phyloP scores from a whole-genome alignment of 2,329 filamentous ascomycete genomes.

The Pseudocercospora macadamiae region DNA sequence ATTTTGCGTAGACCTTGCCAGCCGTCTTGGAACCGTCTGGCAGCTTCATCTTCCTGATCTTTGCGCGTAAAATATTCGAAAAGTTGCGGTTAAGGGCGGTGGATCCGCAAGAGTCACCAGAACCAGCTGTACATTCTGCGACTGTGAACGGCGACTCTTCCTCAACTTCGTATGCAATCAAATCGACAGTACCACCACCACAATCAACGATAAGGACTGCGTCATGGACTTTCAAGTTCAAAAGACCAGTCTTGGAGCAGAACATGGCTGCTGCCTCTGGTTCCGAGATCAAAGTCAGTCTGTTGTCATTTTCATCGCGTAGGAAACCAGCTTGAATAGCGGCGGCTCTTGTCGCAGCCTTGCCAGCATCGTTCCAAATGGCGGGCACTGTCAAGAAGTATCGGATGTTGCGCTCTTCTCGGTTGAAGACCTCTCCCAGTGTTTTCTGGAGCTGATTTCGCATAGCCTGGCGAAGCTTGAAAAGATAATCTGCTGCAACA shows the following conservation, averaged over 20 bases:
- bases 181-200: constrained; percentile 95
- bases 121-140: constrained; percentile 94
- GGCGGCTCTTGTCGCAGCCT: constrained; percentile 91
- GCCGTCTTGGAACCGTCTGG: constrained; percentile 95
- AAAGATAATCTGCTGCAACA: constrained; percentile 98
- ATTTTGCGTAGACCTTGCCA: constrained; percentile 98
- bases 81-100: constrained; percentile 98
- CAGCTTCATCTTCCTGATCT: constrained; percentile 99
- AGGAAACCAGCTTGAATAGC: constrained; percentile 97
- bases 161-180: constrained; percentile 98
- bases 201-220: constrained; percentile 98
- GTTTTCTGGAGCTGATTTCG: constrained; percentile 94
- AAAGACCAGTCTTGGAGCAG: constrained; percentile 92
- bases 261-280: constrained; percentile 97
- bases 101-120: constrained; percentile 97
- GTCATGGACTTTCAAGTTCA: constrained; percentile 97
- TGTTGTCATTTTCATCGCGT: constrained; percentile 95
- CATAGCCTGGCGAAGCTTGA: constrained; percentile 97
- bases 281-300: constrained; percentile 90
- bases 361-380: constrained; percentile 98
- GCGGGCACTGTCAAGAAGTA: constrained; percentile 99
- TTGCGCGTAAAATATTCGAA: constrained; percentile 94
- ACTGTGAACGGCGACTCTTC: constrained; percentile 97
- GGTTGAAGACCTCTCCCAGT: constrained; percentile 93
- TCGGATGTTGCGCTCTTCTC: constrained; percentile 95